Percentiles rank a stretch among this genome's conserved stretches.
These are phyloP conservation scores for Quercus glauca DNA, from an alignment of 306 rosid species.

Conservation along the genomic window DNA sequence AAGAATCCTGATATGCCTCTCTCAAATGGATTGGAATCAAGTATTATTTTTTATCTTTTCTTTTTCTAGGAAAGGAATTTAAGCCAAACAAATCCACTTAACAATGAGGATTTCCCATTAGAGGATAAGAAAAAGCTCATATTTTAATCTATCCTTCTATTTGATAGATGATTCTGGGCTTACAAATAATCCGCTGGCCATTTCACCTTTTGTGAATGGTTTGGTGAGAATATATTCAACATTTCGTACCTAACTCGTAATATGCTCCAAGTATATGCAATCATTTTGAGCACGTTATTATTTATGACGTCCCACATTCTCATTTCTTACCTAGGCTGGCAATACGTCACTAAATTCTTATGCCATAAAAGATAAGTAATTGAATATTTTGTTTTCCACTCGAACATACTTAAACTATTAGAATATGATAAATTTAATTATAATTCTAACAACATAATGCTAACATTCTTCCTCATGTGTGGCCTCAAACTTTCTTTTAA, in stretches of 20 bases:
- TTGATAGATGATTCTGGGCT: not conserved
- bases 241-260: not conserved
- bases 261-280: not conserved
- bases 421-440: too few species aligned
- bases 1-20: not conserved
- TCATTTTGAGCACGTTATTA: not conserved
- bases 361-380: not conserved
- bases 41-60: not conserved
- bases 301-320: not conserved
- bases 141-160: not conserved
- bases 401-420: too few species aligned
- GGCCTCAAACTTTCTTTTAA: too few species aligned
- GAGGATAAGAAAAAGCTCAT: not conserved
- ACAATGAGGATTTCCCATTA: not conserved
- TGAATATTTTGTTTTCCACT: too few species aligned
- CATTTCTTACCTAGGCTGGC: not conserved
- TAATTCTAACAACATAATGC: too few species aligned
- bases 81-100: not conserved
- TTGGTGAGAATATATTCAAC: not conserved
- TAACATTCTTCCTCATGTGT: too few species aligned
- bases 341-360: not conserved
- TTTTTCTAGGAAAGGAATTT: not conserved
- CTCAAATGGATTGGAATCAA: not conserved
- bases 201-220: too few species aligned
- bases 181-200: not conserved